Base-by-base conservation (phyloP, 768 basidiomycete genomes). In the Boletus rubroflammeus region DNA sequence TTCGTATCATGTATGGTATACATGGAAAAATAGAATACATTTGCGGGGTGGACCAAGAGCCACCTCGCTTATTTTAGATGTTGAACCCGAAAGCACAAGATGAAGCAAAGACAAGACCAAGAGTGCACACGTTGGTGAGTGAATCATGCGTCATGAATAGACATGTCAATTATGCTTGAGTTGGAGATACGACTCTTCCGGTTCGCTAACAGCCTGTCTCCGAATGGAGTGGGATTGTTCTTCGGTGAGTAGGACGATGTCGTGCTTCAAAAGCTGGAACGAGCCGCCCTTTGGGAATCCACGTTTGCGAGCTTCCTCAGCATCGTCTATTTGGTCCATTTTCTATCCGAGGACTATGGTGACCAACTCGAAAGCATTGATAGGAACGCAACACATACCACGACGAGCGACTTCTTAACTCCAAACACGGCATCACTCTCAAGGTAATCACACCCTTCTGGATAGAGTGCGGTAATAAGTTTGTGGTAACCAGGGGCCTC, bases 351-450 rank as follows among this genome's bases (percentile, higher is more conserved):
- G 35, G 10, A 21, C 8, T 13, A 36, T 38, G 19, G 48, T 43
- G 36, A 47, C 13, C 21, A 25, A 52, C 57, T 25, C 40, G 31
- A 47, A 43, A 23, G 7, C 38, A 1, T 32, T 23, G 7, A 5
- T 21, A 31, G 45, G 31, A 47, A 36, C 7, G 19, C 10, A n/a
- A 38, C 6, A 76, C 82, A 47, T 70, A 91, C 90, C 59, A 90
- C 81, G 19, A 92, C 78, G 26, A 94, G 75, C 6, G 86, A 89
- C 45, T 80, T 78, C 69, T 90, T 90, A 23, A 89, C 90, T 10
- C 92, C 90, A 68, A 93, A 92, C 3, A 93, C 89, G 11, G 81
- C 77, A 64, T 93, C 91, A 55, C 83, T 89, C 6, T 69, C 70
- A 23, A 93, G 55, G 62, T 80, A 92, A 3, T 74, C 67, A 59